phyloP scores from a whole-genome alignment of 2,329 filamentous ascomycete species.

The Cryphonectria japonica region DNA sequence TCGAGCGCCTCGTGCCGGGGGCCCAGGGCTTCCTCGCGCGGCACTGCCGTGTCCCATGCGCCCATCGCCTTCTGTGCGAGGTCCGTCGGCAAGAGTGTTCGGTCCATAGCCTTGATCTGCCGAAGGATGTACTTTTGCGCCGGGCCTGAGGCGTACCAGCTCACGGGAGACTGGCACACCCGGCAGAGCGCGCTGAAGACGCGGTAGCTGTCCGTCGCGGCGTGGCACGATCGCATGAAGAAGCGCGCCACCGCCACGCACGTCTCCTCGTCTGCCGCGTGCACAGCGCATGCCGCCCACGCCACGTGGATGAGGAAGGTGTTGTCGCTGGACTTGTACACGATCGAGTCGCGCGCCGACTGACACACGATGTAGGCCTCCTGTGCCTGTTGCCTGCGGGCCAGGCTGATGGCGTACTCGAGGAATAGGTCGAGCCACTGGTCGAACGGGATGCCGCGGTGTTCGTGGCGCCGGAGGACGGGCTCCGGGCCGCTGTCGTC shows the following conservation, averaged over 20 bases:
- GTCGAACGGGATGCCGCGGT: constrained; percentile 76
- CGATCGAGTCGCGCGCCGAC: constrained; percentile 76
- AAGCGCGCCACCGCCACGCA: constrained; percentile 75
- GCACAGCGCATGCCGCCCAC: constrained; percentile 79
- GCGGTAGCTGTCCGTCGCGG: constrained; percentile 80
- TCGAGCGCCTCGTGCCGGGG: constrained; percentile 57
- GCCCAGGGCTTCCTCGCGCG: constrained; percentile 38
- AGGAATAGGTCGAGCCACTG: constrained; percentile 90
- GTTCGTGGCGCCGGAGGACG: constrained; percentile 39
- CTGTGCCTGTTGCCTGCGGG: constrained; percentile 66
- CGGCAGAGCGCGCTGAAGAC: constrained; percentile 80
- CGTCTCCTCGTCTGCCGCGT: constrained; percentile 77
- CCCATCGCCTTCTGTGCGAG: constrained; percentile 46
- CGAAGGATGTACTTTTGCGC: constrained; percentile 90
- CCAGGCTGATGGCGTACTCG: constrained; percentile 80
- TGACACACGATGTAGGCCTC: constrained; percentile 82
- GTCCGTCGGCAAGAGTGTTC: constrained; percentile 58
- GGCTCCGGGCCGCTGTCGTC: constrained; percentile 37
- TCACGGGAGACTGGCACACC: constrained; percentile 71
- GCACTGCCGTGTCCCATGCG: constrained; percentile 30
- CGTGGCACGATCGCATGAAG: constrained; percentile 82
- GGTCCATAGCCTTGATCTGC: constrained; percentile 89
- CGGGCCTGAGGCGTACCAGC: constrained; percentile 79
- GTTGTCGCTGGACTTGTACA: constrained; percentile 73
- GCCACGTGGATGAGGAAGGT: constrained; percentile 75